Conservation (phyloP, 2,329 filamentous ascomycete genomes). For the Fusarium pseudoanthophilum region DNA sequence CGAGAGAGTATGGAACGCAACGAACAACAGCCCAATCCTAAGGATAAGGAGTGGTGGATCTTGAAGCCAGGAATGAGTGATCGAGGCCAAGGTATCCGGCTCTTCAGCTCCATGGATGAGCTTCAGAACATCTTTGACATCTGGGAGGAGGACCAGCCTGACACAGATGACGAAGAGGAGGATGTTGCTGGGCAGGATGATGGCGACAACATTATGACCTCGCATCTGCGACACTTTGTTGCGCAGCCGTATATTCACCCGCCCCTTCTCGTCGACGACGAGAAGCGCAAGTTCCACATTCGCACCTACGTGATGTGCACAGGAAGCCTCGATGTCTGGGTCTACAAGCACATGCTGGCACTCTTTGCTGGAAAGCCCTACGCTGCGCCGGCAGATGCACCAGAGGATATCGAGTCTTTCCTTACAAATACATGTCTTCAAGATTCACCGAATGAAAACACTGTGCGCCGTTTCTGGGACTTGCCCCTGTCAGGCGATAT, state of each 20-base stretch:
- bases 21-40: conserved; percentile 41
- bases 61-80: conserved; percentile 98
- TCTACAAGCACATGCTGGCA: conserved; percentile 91
- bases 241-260: conserved; percentile 95
- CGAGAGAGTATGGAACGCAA: conserved; percentile 81
- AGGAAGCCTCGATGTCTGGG: conserved; percentile 82
- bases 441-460: conserved; percentile 66
- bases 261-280: conserved; percentile 74
- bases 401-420: conserved; percentile 73
- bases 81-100: conserved; percentile 87
- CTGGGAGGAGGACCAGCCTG: conserved; percentile 79
- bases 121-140: conserved; percentile 89
- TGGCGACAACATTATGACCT: conserved; percentile 76
- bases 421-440: conserved; percentile 97
- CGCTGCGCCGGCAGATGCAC: conserved; percentile 66
- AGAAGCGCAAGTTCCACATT: conserved; percentile 90
- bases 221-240: conserved; percentile 94
- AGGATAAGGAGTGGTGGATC: conserved; percentile 90
- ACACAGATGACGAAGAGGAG: conserved; percentile 71
- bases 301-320: conserved; percentile 88
- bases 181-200: conserved; percentile 52
- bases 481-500: conserved; percentile 62
- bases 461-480: conserved; percentile 80
- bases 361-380: conserved; percentile 87
- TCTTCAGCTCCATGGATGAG: conserved; percentile 88